These are phyloP conservation scores for Cladosporium oxysporum DNA, from an alignment of 2,329 filamentous ascomycete species.

Conservation along the genomic window DNA sequence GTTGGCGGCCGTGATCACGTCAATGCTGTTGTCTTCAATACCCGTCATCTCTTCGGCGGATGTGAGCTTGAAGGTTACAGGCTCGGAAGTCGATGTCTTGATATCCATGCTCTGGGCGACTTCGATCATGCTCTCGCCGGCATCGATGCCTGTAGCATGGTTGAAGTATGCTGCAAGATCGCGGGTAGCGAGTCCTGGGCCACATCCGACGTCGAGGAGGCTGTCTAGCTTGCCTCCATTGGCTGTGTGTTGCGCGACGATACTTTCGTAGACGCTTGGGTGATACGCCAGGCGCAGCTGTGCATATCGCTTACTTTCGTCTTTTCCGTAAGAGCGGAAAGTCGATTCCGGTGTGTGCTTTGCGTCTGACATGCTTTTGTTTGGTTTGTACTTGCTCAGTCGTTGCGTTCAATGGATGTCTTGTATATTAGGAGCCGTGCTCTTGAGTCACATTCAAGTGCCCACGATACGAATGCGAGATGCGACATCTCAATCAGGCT, in stretches of 20 bases:
- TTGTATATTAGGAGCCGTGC: background rate
- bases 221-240: conserved; percentile 51
- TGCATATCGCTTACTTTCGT: conserved; percentile 1
- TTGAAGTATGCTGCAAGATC: conserved; percentile 51
- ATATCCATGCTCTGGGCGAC: conserved; percentile 14
- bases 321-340: background rate
- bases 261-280: conserved; percentile 47
- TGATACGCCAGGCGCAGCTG: conserved; percentile 43
- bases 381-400: background rate
- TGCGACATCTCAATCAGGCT: background rate
- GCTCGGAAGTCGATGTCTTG: conserved; percentile 1
- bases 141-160: conserved; percentile 53
- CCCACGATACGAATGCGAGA: background rate
- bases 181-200: conserved; percentile 54
- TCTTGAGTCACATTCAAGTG: background rate
- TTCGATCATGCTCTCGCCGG: conserved; percentile 56
- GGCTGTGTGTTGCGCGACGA: conserved; percentile 51
- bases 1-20: conserved; percentile 30
- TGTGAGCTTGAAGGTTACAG: conserved; percentile 23
- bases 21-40: conserved; percentile 17
- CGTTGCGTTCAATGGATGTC: background rate
- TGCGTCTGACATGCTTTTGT: background rate
- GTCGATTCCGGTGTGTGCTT: conserved; percentile 1
- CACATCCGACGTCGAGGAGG: conserved; percentile 58
- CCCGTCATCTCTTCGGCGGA: conserved; percentile 23